phyloP scores from a whole-genome alignment of 768 basidiomycete species.

The Tricholoma sp. region DNA sequence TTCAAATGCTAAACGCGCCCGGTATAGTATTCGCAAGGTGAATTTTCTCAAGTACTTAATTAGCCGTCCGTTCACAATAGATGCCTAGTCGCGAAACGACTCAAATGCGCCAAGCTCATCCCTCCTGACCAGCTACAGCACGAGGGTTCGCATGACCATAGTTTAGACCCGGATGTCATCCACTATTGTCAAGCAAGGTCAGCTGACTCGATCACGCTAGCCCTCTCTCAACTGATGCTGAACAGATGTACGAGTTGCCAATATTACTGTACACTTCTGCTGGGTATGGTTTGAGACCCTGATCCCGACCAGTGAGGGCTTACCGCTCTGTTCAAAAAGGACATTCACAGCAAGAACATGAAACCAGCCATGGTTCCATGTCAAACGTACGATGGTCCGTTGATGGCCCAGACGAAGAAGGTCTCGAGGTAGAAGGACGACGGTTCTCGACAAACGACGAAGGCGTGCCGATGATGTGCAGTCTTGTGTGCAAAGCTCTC shows the following conservation, averaged over 20 bases:
- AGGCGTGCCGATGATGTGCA: slow-evolving; percentile 63
- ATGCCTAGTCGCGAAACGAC: slow-evolving; percentile 40
- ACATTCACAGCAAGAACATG: slow-evolving; percentile 55
- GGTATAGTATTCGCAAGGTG: background rate
- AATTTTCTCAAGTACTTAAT: background rate
- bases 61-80: background rate
- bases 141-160: slow-evolving; percentile 21
- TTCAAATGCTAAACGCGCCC: background rate
- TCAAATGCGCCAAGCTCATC: slow-evolving; percentile 45
- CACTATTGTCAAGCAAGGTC: slow-evolving; percentile 53
- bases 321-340: slow-evolving; percentile 26
- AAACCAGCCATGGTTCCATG: slow-evolving; percentile 63
- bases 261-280: slow-evolving; percentile 54
- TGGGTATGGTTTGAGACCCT: slow-evolving; percentile 30
- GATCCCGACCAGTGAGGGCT: background rate
- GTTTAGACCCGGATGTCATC: slow-evolving; percentile 35
- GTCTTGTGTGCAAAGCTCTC: slow-evolving; percentile 46
- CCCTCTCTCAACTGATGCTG: background rate
- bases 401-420: slow-evolving; percentile 44
- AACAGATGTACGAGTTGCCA: slow-evolving; percentile 48
- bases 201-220: slow-evolving; percentile 5
- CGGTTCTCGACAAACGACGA: slow-evolving; percentile 50
- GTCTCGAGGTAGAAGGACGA: slow-evolving; percentile 49
- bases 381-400: slow-evolving; percentile 51
- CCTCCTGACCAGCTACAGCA: slow-evolving; percentile 13